Base-by-base conservation (phyloP, 2,329 filamentous ascomycete species). In the Alternaria sp. region DNA sequence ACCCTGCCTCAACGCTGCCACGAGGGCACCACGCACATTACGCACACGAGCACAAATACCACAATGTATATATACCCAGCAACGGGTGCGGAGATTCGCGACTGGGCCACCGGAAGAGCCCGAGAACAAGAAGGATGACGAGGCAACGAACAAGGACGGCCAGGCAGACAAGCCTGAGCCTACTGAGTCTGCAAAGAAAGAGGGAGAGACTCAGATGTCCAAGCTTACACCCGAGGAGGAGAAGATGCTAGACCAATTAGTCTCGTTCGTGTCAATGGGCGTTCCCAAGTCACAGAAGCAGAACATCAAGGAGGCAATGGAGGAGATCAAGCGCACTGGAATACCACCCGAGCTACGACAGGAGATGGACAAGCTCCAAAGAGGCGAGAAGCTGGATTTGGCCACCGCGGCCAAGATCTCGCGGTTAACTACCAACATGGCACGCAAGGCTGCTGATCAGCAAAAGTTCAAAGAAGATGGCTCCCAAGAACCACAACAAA, bases 281-380 rank as follows among this genome's bases (percentile, higher is more conserved):
- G 77, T 92, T 56, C 89, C 90, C 7, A 80, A 83, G 54, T 82
- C 83, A n/a, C 87, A 91, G 77, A 81, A 82, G 37, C 78, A 85
- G 50, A 79, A 83, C 23, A 76, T 93, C 58, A 82, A 87, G 58
- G 82, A 85, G 46, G 82, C 88, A 8, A 78, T 90, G n/a, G 79
- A 84, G 60, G 80, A 84, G 28, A 83, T 94, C 60, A 86, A 88
- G 78, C 82, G 83, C 60, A 83, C 88, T 40, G 92, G 92, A 9
- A 85, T 92, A 14, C 91, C 92, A 1, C 69, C 79, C 23, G 91
- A 92, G 72, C 78, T 92, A 17, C 84, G 85, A 54, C 84, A 89
- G 63, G 83, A 90, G 51, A 84, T 89, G 76, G 82, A 86, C 50
- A 82, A 83, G 63, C 79, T 80, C 70, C 79, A 74, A 75, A 83